Evolutionary conservation across 2,329 filamentous ascomycete genomes (phyloP).

Genomic region (Pseudogymnoascus sp.): DNA sequence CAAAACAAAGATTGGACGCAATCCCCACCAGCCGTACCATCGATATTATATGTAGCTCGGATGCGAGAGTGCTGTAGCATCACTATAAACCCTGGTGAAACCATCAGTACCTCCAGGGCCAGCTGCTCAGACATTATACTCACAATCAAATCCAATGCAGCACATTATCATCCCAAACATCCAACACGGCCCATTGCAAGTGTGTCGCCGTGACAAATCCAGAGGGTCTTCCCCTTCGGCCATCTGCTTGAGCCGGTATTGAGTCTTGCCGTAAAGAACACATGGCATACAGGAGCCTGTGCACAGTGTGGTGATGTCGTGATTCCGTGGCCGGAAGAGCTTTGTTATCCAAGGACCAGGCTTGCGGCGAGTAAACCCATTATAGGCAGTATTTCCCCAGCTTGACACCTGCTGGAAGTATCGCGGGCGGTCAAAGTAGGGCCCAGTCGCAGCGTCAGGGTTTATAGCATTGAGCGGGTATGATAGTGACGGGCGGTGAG

Average conservation of each 20-base stretch:
- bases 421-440: not conserved
- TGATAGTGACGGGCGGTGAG: not conserved
- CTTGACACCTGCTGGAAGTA: conserved; percentile 1
- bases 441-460: not conserved
- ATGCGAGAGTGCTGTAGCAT: conserved; percentile 32
- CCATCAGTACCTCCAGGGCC: not conserved
- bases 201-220: conserved; percentile 31
- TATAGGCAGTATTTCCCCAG: not conserved
- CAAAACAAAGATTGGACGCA: conserved; percentile 32
- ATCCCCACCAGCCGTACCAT: conserved; percentile 31
- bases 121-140: not conserved
- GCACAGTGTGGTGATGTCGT: conserved; percentile 30
- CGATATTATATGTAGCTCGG: conserved; percentile 36
- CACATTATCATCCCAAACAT: conserved; percentile 24
- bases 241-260: conserved; percentile 34
- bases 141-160: conserved; percentile 18
- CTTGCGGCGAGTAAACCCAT: not conserved
- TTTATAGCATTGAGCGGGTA: not conserved
- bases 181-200: conserved; percentile 34
- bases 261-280: conserved; percentile 35
- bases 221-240: conserved; percentile 32
- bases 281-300: conserved; percentile 36
- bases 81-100: conserved; percentile 21
- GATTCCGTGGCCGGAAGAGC: conserved; percentile 30
- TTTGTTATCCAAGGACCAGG: conserved; percentile 28